phyloP scores from a whole-genome alignment of 805 yeast species.

The Ogataea sp. region DNA sequence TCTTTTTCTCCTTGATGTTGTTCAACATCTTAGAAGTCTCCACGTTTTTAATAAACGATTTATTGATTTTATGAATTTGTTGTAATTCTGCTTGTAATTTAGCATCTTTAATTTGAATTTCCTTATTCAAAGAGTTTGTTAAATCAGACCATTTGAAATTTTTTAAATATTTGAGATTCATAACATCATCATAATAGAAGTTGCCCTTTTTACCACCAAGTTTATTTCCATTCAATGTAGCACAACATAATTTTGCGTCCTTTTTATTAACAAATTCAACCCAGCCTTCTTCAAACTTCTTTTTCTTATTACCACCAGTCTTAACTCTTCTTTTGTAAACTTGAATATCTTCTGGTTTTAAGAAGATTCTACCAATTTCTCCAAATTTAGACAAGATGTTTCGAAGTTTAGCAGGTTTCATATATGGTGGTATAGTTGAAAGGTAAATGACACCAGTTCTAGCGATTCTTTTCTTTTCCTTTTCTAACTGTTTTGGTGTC shows the following conservation, averaged over 20 bases:
- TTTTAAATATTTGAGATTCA: constrained; percentile 82
- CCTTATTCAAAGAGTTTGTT: constrained; percentile 87
- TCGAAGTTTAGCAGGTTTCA: constrained; percentile 89
- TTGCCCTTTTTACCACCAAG: constrained; percentile 89
- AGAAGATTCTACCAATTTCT: constrained; percentile 73
- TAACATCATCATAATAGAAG: constrained; percentile 88
- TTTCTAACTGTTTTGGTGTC: constrained; percentile 45
- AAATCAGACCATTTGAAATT: constrained; percentile 94
- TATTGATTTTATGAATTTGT: constrained; percentile 82
- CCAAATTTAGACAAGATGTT: constrained; percentile 81
- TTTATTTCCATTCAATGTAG: constrained; percentile 78
- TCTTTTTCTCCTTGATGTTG: constrained; percentile 49
- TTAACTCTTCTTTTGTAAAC: constrained; percentile 61
- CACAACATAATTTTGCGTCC: constrained; percentile 84
- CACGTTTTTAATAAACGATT: constrained; percentile 73
- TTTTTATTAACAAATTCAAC: constrained; percentile 78
- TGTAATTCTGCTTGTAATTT: constrained; percentile 82
- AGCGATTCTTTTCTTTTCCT: constrained; percentile 46
- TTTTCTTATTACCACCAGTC: constrained; percentile 88
- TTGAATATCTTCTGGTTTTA: constrained; percentile 76
- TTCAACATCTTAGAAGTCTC: constrained; percentile 78
- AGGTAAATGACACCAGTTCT: constrained; percentile 90
- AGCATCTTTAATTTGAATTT: constrained; percentile 81
- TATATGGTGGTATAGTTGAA: constrained; percentile 89
- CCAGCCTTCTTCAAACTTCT: constrained; percentile 92